Conservation (phyloP, 2,329 filamentous ascomycete species). For the Xylaria sp. region DNA sequence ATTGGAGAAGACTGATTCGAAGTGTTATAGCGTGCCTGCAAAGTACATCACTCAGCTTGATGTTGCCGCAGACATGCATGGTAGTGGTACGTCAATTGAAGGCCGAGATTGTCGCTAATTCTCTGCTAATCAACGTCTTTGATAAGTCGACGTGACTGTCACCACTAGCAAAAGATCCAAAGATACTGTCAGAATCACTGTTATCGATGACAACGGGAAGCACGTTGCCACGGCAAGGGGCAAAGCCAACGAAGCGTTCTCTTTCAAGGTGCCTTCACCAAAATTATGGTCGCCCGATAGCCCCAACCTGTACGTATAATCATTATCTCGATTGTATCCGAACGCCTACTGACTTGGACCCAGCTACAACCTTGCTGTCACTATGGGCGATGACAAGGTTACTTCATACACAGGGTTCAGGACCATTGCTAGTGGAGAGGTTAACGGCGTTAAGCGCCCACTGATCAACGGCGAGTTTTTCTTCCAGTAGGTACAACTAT, state of each 20-base stretch:
- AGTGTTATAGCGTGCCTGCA: conserved; percentile 55
- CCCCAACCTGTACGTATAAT: conserved; percentile 66
- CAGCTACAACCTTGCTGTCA: conserved; percentile 68
- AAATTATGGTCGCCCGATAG: conserved; percentile 73
- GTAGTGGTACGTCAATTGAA: conserved; percentile 55
- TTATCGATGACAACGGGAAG: conserved; percentile 53
- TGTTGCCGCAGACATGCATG: conserved; percentile 66
- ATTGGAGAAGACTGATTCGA: background rate
- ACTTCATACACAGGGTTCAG: conserved; percentile 76
- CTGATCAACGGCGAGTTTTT: conserved; percentile 75
- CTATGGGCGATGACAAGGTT: conserved; percentile 62
- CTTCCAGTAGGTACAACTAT: conserved; percentile 57
- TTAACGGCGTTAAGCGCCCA: conserved; percentile 70
- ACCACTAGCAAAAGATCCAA: conserved; percentile 51
- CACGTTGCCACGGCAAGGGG: conserved; percentile 58
- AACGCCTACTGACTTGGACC: background rate
- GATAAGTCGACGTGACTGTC: conserved; percentile 65
- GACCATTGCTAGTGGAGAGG: conserved; percentile 65
- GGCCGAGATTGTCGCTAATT: background rate
- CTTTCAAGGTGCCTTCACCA: conserved; percentile 64
- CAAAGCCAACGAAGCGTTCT: conserved; percentile 61
- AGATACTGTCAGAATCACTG: conserved; percentile 49
- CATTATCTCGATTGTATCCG: background rate
- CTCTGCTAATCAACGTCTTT: background rate
- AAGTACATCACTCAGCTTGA: conserved; percentile 69